Conservation (phyloP, 1,284 basidiomycete genomes). For the Stereum hirsutum region DNA sequence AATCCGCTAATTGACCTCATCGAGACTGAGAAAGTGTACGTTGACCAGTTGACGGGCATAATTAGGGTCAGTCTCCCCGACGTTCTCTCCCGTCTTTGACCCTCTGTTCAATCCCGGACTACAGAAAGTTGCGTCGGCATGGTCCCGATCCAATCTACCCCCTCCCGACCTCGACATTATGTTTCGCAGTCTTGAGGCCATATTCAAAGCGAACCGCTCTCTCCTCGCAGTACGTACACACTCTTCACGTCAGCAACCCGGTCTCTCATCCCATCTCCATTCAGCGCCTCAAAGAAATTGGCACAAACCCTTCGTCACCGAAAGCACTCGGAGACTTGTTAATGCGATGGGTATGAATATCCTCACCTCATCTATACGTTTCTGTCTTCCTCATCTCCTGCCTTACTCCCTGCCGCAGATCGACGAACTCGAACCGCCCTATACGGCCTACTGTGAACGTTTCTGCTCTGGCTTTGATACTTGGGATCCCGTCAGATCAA, state of each 20-base stretch:
- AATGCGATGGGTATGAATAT: conserved; percentile 99
- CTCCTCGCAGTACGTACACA: conserved; percentile 57
- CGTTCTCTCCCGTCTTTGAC: conserved; percentile 7
- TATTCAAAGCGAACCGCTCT: conserved; percentile 86
- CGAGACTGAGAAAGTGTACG: conserved; percentile 88
- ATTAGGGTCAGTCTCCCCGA: conserved; percentile 59
- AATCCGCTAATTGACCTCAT: conserved; percentile 92
- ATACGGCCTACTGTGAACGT: conserved; percentile 72
- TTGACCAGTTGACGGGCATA: conserved; percentile 84
- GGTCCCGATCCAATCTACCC: conserved; percentile 92
- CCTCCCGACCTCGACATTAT: conserved; percentile 87
- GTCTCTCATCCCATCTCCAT: conserved; percentile 10
- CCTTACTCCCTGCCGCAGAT: conserved; percentile 42
- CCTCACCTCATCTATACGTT: conserved; percentile 23
- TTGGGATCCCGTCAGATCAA: conserved; percentile 74
- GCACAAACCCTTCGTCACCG: conserved; percentile 87
- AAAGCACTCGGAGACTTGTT: conserved; percentile 93
- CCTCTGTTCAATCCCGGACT: conserved; percentile 9
- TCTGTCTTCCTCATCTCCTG: neutral
- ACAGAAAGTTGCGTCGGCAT: conserved; percentile 93
- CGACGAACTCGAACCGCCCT: conserved; percentile 83
- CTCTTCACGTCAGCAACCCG: neutral
- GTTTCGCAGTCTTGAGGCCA: conserved; percentile 88
- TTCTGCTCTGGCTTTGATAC: conserved; percentile 76
- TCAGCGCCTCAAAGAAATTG: conserved; percentile 92